A percentile compares a stretch with the other conserved stretches of the same genome.
These are phyloP conservation scores for Diplotaxis tenuifolia DNA, from an alignment of 345 rosid genomes.

Conservation along the genomic window DNA sequence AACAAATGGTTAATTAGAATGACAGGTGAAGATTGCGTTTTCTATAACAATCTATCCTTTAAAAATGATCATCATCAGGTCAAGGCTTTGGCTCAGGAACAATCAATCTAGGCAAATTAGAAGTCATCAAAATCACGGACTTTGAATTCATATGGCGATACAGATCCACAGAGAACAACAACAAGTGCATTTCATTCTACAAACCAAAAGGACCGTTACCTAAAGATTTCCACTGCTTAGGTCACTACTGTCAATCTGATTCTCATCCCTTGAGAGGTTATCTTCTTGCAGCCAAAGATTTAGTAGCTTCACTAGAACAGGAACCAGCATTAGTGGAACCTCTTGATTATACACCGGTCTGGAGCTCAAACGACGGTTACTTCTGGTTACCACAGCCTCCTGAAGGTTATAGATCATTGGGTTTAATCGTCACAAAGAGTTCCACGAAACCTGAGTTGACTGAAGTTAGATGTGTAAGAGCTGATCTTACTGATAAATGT, in stretches of 20 bases:
- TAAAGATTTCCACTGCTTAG: constrained; percentile 62
- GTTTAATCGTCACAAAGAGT: constrained; percentile 59
- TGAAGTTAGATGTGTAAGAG: constrained; percentile 72
- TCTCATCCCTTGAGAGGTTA: constrained; percentile 60
- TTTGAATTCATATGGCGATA: constrained; percentile 69
- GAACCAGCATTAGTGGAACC: constrained; percentile 61
- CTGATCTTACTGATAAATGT: constrained; percentile 68
- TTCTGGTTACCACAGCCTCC: constrained; percentile 86
- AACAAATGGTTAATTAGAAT: background rate
- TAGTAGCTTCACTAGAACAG: constrained; percentile 26
- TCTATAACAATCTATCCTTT: background rate
- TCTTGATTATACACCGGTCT: constrained; percentile 56
- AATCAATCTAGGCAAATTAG: constrained; percentile 64
- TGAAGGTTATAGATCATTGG: constrained; percentile 63
- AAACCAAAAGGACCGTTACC: constrained; percentile 60
- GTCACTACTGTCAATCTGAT: constrained; percentile 72
- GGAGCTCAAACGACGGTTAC: constrained; percentile 73
- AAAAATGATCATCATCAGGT: constrained; percentile 45
- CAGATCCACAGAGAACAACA: constrained; percentile 39
- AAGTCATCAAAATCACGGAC: constrained; percentile 49
- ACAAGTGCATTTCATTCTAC: constrained; percentile 56
- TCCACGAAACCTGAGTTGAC: constrained; percentile 57
- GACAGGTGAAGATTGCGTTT: background rate
- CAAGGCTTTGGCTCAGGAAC: constrained; percentile 68
- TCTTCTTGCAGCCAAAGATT: constrained; percentile 62